Evolutionary conservation across 179 eudicot species (phyloP).

Genomic region (Beta macrorhiza): DNA sequence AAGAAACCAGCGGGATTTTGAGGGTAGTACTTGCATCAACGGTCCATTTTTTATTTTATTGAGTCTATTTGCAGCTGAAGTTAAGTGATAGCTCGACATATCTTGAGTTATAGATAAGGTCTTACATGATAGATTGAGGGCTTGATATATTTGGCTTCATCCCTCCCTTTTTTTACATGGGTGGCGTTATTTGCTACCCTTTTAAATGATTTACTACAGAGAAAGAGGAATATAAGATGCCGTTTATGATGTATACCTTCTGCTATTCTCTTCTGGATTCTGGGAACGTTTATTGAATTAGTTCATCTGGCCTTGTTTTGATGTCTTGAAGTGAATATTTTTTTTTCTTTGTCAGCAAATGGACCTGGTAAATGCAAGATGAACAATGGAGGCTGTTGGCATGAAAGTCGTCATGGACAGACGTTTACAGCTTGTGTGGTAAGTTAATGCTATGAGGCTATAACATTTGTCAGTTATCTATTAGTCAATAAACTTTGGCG

Average conservation of each 20-base stretch:
- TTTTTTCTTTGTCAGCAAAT: slow-evolving; percentile 53
- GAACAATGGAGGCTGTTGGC: slow-evolving; percentile 95
- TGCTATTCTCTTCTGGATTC: neutral
- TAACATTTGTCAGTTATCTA: neutral
- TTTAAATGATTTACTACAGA: neutral
- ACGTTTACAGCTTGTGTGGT: slow-evolving; percentile 81
- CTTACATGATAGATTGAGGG: neutral
- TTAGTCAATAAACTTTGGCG: too few relatives aligned
- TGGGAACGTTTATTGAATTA: neutral
- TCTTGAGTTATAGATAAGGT: neutral
- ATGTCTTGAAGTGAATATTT: slow-evolving; percentile 2
- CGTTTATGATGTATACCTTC: neutral
- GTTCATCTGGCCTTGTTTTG: neutral
- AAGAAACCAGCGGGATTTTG: neutral
- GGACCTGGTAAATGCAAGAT: slow-evolving; percentile 94
- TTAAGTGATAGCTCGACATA: neutral
- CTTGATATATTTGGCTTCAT: neutral
- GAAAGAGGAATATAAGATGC: neutral
- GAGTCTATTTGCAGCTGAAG: neutral
- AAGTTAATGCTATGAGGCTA: slow-evolving; percentile 14
- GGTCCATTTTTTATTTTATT: neutral
- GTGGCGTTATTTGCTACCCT: neutral
- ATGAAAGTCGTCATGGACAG: slow-evolving; percentile 70
- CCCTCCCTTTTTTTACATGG: neutral
- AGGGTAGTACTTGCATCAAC: neutral